A percentile compares a stretch with the other conserved stretches of the same genome.
These are phyloP conservation scores for Westerdykella sp. DNA, from an alignment of 2,329 filamentous ascomycete genomes.

Conservation along the genomic window DNA sequence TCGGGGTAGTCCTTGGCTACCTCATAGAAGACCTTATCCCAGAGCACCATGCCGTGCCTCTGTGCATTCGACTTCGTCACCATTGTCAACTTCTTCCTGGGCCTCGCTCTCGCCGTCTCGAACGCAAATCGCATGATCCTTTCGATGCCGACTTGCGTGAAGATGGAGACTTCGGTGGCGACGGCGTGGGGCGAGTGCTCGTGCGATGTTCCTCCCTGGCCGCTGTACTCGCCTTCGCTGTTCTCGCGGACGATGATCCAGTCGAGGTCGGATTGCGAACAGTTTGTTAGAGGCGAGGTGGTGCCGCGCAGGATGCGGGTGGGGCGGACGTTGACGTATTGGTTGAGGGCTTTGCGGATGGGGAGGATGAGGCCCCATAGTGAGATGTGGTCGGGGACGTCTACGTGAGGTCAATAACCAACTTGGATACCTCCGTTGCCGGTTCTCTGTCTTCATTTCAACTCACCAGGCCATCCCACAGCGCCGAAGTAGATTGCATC, in stretches of 20 bases:
- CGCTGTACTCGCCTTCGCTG: slow-evolving; percentile 45
- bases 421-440: neutral
- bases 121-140: slow-evolving; percentile 46
- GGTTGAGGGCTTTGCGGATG: slow-evolving; percentile 61
- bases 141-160: slow-evolving; percentile 42
- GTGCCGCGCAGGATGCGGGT: slow-evolving; percentile 42
- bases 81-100: slow-evolving; percentile 45
- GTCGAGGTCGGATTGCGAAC: slow-evolving; percentile 37
- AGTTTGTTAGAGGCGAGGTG: slow-evolving; percentile 36
- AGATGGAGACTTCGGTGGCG: slow-evolving; percentile 45
- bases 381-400: slow-evolving; percentile 61
- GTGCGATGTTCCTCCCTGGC: slow-evolving; percentile 42
- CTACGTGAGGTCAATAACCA: neutral
- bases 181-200: slow-evolving; percentile 36
- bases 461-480: slow-evolving; percentile 50
- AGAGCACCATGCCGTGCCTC: slow-evolving; percentile 45
- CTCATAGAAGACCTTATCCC: slow-evolving; percentile 44
- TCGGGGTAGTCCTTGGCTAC: slow-evolving; percentile 43
- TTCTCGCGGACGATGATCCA: slow-evolving; percentile 47
- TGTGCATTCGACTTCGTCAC: slow-evolving; percentile 47
- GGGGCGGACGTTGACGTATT: slow-evolving; percentile 62
- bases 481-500: slow-evolving; percentile 56
- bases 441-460: neutral
- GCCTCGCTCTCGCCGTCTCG: slow-evolving; percentile 39
- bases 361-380: slow-evolving; percentile 62